Evolutionary conservation across 2,329 filamentous ascomycete genomes (phyloP).

Genomic region (Colletotrichum chrysophilum): DNA sequence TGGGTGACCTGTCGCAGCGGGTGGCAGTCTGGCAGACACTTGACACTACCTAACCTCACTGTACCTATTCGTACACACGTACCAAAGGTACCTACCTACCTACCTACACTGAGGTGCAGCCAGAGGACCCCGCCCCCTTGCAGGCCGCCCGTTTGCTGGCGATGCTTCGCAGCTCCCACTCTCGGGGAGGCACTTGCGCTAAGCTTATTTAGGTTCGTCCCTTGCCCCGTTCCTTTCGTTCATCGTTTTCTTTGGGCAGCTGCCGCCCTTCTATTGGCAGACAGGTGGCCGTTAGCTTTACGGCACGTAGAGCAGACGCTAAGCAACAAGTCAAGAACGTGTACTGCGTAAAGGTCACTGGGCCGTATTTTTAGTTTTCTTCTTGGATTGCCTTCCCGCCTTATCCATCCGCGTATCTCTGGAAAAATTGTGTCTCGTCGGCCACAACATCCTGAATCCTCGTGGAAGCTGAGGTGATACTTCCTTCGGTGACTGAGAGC

Average conservation of each 20-base stretch:
- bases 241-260: not conserved
- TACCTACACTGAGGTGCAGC: not conserved
- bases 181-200: slow-evolving; percentile 4
- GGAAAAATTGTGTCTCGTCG: not conserved
- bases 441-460: not conserved
- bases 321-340: not conserved
- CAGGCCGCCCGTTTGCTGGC: not conserved
- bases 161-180: slow-evolving; percentile 15
- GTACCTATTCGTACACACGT: not conserved
- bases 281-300: not conserved
- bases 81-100: not conserved
- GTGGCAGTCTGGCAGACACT: slow-evolving; percentile 13
- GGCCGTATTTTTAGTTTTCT: not conserved
- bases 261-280: slow-evolving; percentile 3
- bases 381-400: not conserved
- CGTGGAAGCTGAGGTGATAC: not conserved
- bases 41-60: slow-evolving; percentile 2
- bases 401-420: not conserved
- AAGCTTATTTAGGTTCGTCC: slow-evolving; percentile 13
- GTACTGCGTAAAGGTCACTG: not conserved
- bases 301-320: not conserved
- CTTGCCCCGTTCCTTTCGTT: not conserved
- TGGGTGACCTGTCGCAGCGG: slow-evolving; percentile 18
- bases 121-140: not conserved
- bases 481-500: not conserved